Conservation (phyloP, 75 land plant species). For the Cryptomeria japonica region DNA sequence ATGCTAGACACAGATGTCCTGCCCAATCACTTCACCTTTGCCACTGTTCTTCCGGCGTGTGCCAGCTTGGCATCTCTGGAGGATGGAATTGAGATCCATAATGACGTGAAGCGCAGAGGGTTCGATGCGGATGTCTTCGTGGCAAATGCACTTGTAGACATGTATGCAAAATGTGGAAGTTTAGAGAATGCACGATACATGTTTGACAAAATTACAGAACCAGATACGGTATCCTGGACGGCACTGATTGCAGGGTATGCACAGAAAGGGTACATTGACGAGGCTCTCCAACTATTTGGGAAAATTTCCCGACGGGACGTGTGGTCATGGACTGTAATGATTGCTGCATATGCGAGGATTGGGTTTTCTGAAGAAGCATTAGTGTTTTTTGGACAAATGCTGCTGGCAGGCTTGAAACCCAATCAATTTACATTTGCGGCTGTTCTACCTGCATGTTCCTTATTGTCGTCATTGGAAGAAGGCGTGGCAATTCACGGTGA, state of each 20-base stretch:
- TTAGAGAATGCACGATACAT: conserved; percentile 10
- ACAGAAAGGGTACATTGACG: too few species aligned
- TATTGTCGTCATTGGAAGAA: not conserved
- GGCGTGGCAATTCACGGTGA: conserved; percentile 2
- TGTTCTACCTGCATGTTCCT: conserved; percentile 9
- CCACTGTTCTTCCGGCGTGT: too few species aligned
- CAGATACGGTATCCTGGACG: conserved; percentile 22
- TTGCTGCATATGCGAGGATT: conserved; percentile 14
- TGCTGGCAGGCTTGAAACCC: conserved; percentile 1
- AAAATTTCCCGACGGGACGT: conserved; percentile 7
- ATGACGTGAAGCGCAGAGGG: not conserved
- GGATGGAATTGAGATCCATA: too few species aligned
- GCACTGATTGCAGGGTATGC: conserved; percentile 16
- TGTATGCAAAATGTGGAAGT: conserved; percentile 14
- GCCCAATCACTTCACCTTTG: too few species aligned
- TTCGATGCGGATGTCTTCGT: not conserved
- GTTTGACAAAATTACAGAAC: not conserved
- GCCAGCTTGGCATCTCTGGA: too few species aligned
- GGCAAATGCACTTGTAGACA: conserved; percentile 10
- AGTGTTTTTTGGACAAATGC: conserved; percentile 13
- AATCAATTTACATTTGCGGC: conserved; percentile 4
- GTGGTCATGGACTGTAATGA: conserved; percentile 22
- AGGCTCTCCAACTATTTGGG: conserved; percentile 3
- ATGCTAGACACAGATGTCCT: too few species aligned
- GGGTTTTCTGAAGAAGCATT: conserved; percentile 9